These are phyloP conservation scores for Aspergillus sclerotioniger DNA, from an alignment of 495 filamentous ascomycete genomes.

Conservation along the genomic window DNA sequence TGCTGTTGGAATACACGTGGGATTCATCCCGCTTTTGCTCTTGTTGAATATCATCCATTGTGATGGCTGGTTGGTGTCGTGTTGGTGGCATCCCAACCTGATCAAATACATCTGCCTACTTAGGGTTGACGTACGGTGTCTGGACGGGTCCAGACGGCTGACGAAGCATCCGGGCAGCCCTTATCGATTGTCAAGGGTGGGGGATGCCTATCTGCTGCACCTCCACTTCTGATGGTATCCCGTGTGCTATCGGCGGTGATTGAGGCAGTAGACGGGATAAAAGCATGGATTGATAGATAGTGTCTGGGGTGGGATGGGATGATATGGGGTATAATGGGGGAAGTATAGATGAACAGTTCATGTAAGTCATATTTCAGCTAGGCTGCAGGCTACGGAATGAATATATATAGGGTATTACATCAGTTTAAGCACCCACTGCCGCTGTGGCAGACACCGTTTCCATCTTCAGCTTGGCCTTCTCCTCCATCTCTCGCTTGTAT, in stretches of 20 bases:
- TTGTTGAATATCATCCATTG: constrained; percentile 24
- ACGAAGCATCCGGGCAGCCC: neutral
- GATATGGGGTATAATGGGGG: too few relatives aligned
- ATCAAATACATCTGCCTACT: neutral
- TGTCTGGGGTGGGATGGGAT: too few relatives aligned
- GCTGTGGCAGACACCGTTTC: constrained; percentile 10
- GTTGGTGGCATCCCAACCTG: neutral
- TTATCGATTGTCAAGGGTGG: constrained; percentile 11
- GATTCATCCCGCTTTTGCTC: constrained; percentile 6
- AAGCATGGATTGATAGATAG: too few relatives aligned
- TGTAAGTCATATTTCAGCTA: too few relatives aligned
- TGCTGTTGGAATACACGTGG: neutral
- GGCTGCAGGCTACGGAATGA: too few relatives aligned
- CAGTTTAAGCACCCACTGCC: constrained; percentile 21
- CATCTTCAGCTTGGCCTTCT: constrained; percentile 12
- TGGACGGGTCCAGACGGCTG: neutral
- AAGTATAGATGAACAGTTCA: too few relatives aligned
- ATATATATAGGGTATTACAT: neutral
- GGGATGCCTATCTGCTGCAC: neutral
- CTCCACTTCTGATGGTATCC: constrained; percentile 4
- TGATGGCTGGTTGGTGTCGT: neutral
- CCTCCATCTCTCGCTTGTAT: constrained; percentile 31
- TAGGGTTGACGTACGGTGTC: neutral
- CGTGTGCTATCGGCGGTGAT: neutral
- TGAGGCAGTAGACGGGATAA: too few relatives aligned